Percentiles rank a stretch among this genome's conserved stretches.
Conservation (phyloP, 768 basidiomycete genomes). For the Suillus alpinus region DNA sequence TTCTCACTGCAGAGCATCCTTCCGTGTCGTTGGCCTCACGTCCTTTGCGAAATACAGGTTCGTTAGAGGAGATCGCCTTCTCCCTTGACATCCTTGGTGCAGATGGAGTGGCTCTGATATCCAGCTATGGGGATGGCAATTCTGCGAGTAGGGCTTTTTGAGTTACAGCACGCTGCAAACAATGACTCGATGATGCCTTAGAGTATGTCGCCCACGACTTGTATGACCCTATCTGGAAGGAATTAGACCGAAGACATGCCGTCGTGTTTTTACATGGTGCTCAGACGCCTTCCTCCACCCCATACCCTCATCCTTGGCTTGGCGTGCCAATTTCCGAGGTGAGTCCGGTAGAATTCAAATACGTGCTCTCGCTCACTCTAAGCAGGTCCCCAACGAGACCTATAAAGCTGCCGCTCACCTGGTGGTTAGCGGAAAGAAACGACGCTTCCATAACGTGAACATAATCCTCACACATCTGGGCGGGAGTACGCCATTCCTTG, state of each 20-base stretch:
- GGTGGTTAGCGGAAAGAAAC: constrained; percentile 69
- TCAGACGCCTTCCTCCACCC: constrained; percentile 61
- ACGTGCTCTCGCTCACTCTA: constrained; percentile 2
- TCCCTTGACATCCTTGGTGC: constrained; percentile 60
- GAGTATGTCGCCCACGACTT: constrained; percentile 64
- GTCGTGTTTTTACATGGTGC: constrained; percentile 74
- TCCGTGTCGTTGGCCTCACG: constrained; percentile 8
- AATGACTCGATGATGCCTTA: constrained; percentile 22
- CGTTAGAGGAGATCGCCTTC: constrained; percentile 56
- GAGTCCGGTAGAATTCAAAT: constrained; percentile 11
- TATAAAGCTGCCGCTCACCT: constrained; percentile 80
- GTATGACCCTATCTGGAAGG: constrained; percentile 70
- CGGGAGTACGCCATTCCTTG: constrained; percentile 64
- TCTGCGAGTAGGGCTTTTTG: constrained; percentile 45
- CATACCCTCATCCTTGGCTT: constrained; percentile 59
- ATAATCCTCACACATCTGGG: constrained; percentile 75
- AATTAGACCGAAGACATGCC: constrained; percentile 54
- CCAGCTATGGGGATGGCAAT: constrained; percentile 59
- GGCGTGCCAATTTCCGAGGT: constrained; percentile 73
- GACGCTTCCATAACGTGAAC: constrained; percentile 54
- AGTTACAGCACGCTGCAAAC: neutral
- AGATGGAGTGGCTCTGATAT: constrained; percentile 63
- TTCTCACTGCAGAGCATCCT: neutral
- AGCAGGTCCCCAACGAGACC: constrained; percentile 76
- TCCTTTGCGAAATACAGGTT: constrained; percentile 37